These are phyloP conservation scores for Sphagnum fallax DNA, from an alignment of 228 moss, liverwort and hornwort species.

Conservation along the genomic window DNA sequence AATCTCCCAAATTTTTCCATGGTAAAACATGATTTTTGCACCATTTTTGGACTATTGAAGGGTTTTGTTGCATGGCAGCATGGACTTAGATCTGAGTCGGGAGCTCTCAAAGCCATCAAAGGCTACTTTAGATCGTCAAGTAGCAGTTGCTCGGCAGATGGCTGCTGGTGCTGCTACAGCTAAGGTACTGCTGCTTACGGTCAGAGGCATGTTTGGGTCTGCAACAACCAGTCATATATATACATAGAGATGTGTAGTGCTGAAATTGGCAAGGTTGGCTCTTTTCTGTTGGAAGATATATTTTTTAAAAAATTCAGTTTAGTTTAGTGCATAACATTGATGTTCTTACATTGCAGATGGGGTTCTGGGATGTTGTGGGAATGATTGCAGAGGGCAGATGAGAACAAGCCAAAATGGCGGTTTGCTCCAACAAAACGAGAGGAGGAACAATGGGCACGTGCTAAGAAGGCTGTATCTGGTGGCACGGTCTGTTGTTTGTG, in stretches of 20 bases:
- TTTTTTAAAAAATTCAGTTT: no score
- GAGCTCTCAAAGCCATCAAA: conserved; percentile 86
- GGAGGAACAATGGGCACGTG: conserved; percentile 80
- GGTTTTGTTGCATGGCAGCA: conserved; percentile 29
- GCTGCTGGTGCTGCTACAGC: conserved; percentile 24
- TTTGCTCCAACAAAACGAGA: conserved; percentile 88
- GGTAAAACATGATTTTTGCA: no score
- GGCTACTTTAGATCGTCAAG: conserved; percentile 80
- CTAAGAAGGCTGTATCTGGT: conserved; percentile 63
- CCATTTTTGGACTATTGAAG: no score
- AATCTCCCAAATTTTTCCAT: no score
- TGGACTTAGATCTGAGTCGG: conserved; percentile 85
- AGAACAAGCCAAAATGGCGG: conserved; percentile 53
- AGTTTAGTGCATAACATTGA: no score
- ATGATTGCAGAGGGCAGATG: conserved; percentile 31
- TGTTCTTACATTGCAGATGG: background rate
- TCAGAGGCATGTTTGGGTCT: background rate
- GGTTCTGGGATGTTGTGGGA: background rate
- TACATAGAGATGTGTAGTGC: background rate
- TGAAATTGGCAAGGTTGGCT: no score
- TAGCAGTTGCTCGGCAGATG: conserved; percentile 49
- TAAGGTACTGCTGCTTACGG: conserved; percentile 20
- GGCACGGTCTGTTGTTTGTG: conserved; percentile 50
- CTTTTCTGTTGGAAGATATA: no score
- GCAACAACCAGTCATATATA: background rate